Conservation (phyloP, 306 rosid species). For the Quillaja saponaria region DNA sequence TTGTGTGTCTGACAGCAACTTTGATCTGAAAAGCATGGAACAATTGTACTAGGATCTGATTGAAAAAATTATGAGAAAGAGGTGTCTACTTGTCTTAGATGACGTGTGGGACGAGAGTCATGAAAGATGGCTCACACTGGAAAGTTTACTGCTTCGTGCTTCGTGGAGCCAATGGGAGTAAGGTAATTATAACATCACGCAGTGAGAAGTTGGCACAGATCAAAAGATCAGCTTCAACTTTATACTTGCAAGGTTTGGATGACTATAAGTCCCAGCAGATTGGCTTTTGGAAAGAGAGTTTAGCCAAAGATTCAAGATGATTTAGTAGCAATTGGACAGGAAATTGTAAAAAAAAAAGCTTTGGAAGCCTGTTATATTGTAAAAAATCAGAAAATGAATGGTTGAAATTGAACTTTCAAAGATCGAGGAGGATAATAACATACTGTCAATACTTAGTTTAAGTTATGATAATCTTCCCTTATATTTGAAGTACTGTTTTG, state of each 20-base stretch:
- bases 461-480: conserved; percentile 35
- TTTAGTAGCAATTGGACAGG: conserved; percentile 17
- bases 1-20: too few species aligned
- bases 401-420: conserved; percentile 37
- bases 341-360: conserved; percentile 29
- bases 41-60: conserved; percentile 12
- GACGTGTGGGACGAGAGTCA: conserved; percentile 40
- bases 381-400: conserved; percentile 31
- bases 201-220: conserved; percentile 19
- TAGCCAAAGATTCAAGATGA: conserved; percentile 7
- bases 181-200: conserved; percentile 39
- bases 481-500: conserved; percentile 37
- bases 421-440: conserved; percentile 19
- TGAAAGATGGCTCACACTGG: conserved; percentile 22
- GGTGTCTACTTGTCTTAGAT: conserved; percentile 44
- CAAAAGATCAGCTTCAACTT: not conserved
- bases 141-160: conserved; percentile 21
- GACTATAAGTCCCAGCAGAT: conserved; percentile 4
- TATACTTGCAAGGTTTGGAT: conserved; percentile 25
- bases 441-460: conserved; percentile 19
- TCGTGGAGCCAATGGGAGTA: conserved; percentile 39
- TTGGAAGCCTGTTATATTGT: conserved; percentile 37
- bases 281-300: conserved; percentile 20
- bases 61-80: conserved; percentile 24
- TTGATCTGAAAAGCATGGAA: not conserved